These are phyloP conservation scores for Salvia rosmarinus DNA, from an alignment of 257 asterid genomes.

Conservation along the genomic window DNA sequence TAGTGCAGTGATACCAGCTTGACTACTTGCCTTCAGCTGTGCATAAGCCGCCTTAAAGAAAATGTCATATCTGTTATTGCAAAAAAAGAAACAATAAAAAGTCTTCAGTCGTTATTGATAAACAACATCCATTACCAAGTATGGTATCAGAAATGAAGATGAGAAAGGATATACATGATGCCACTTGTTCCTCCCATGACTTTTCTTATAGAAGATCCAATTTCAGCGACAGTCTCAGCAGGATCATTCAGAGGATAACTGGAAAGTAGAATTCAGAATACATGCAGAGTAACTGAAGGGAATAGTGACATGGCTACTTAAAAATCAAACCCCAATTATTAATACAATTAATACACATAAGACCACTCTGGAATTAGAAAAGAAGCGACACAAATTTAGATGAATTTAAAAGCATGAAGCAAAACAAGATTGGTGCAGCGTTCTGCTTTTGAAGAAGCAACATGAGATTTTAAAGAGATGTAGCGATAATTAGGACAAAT, in stretches of 20 bases:
- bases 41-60: slow-evolving; percentile 89
- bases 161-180: slow-evolving; percentile 58
- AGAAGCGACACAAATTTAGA: not conserved
- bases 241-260: slow-evolving; percentile 98
- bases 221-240: slow-evolving; percentile 77
- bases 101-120: not conserved
- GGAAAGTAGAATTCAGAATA: slow-evolving; percentile 39
- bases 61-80: slow-evolving; percentile 68
- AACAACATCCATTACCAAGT: slow-evolving; percentile 7
- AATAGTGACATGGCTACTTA: slow-evolving; percentile 8
- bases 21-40: slow-evolving; percentile 61
- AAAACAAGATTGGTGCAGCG: not conserved
- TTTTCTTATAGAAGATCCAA: slow-evolving; percentile 82
- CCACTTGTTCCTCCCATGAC: slow-evolving; percentile 99
- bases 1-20: slow-evolving; percentile 49
- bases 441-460: no score
- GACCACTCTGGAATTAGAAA: not conserved
- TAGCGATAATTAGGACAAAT: not conserved
- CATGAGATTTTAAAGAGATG: no score
- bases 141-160: not conserved
- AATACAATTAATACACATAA: not conserved
- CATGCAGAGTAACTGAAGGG: slow-evolving; percentile 31
- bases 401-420: not conserved
- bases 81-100: slow-evolving; percentile 12
- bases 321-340: not conserved